Evolutionary conservation across 345 rosid genomes (phyloP), one percentile per base, ranked within the genome.

Genomic region (Hibiscus trionum): DNA sequence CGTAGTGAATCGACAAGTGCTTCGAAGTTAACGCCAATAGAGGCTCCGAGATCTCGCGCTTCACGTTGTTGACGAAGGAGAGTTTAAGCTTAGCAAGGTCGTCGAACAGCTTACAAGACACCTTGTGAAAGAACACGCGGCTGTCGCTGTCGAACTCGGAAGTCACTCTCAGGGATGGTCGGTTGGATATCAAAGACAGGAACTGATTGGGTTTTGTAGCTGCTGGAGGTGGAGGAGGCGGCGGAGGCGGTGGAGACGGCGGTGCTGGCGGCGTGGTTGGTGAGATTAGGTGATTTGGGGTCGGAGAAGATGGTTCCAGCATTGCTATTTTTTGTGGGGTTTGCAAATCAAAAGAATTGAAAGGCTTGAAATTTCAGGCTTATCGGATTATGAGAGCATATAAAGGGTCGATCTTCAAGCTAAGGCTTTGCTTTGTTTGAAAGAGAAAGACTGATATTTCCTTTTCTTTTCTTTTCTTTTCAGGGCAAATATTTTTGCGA

Each of bases 61-160:
- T 89, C 11, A 37, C 58, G 80, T 86, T 82, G 79, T 87, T 92
- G 70, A 80, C 83, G 78, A 92, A 90, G 37, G 89, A 81, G 21
- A 95, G 73, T 64, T 88, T 92, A 76, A 92, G 86, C 88, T 92
- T 92, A 27, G 96, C 97, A 59, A 92, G 82, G 76, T 84, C 80
- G 55, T 89, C 97, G 59, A 95, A 86, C 70, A 95, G 76, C 88
- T 90, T 92, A 73, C 89, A 86, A n/a, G 99, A 90, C 1, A 92
- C 80, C 80, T 84, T 90, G 80, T 92, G 93, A 67, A 88, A 60
- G 88, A 95, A 89, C 1, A 82, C 35, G 67, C 89, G 85, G 82
- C 79, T 80, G 1, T 92, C 96, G 61, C 97, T 92, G 88, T 95
- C 97, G 74, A 88, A 90, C 84, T 95, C 99, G 5, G 96, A 84